Evolutionary conservation across 148 eudicot genomes (phyloP).

Genomic region (Suaeda aralocaspica): DNA sequence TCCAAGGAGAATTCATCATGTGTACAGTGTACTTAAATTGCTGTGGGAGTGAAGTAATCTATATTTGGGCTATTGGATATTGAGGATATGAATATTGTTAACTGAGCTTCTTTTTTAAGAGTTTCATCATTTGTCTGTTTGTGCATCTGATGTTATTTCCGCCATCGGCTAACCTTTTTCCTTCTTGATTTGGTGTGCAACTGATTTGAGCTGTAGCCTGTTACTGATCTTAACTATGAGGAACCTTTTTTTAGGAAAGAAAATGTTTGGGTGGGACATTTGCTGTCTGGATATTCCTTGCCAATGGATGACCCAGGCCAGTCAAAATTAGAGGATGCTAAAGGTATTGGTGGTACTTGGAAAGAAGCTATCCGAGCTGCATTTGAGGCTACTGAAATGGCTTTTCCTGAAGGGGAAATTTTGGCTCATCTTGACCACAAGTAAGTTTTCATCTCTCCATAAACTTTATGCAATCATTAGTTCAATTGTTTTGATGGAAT

Average conservation of each 20-base stretch:
- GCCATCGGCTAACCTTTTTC: neutral
- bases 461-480: neutral
- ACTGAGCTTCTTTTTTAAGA: neutral
- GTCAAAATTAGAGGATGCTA: conserved; percentile 41
- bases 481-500: neutral
- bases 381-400: conserved; percentile 52
- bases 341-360: conserved; percentile 78
- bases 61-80: neutral
- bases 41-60: no score
- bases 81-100: neutral
- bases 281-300: conserved; percentile 83
- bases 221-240: conserved; percentile 11
- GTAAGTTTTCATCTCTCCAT: conserved; percentile 28
- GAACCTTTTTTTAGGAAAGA: conserved; percentile 49
- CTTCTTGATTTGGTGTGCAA: no score
- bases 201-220: no score
- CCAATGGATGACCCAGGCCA: conserved; percentile 84
- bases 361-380: conserved; percentile 59
- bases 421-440: conserved; percentile 69
- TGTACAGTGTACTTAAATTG: neutral
- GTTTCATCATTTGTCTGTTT: neutral
- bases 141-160: neutral
- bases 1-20: neutral
- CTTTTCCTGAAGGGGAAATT: conserved; percentile 63
- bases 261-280: conserved; percentile 82